These are phyloP conservation scores for Candida sanyaensis DNA, from an alignment of 1,139 yeast genomes.

Conservation along the genomic window DNA sequence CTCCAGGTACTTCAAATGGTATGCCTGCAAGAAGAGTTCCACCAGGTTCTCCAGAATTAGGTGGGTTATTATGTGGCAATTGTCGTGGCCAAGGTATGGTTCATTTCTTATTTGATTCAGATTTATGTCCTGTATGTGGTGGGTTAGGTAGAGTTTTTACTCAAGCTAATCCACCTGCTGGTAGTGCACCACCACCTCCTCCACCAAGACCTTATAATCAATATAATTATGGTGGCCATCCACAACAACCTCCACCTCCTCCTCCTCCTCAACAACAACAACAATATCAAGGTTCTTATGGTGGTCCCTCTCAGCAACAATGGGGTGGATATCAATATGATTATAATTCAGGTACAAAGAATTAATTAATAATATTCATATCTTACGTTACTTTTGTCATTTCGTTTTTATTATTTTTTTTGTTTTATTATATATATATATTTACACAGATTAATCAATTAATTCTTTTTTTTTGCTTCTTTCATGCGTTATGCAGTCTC, in stretches of 20 bases:
- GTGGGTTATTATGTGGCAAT: conserved; percentile 76
- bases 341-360: not conserved
- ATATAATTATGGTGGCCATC: not conserved
- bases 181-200: conserved; percentile 7
- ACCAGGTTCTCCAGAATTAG: conserved; percentile 86
- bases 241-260: conserved; percentile 7
- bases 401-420: not conserved
- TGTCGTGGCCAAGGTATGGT: conserved; percentile 74
- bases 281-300: too few relatives aligned
- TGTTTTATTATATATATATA: not conserved
- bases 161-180: not conserved
- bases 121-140: conserved; percentile 58
- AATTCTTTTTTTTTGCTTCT: not conserved
- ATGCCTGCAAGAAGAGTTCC: conserved; percentile 39
- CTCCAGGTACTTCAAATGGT: conserved; percentile 12
- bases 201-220: conserved; percentile 11
- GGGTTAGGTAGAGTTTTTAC: conserved; percentile 62
- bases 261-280: too few relatives aligned
- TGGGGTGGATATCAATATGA: not conserved
- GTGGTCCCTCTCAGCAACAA: not conserved
- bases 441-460: not conserved
- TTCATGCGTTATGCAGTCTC: not conserved
- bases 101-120: conserved; percentile 51
- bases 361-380: not conserved
- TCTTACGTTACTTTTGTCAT: too few relatives aligned